Percentiles rank a stretch among this genome's conserved stretches.
phyloP scores from a whole-genome alignment of 169 alveolate species.

The Babesia caballi region DNA sequence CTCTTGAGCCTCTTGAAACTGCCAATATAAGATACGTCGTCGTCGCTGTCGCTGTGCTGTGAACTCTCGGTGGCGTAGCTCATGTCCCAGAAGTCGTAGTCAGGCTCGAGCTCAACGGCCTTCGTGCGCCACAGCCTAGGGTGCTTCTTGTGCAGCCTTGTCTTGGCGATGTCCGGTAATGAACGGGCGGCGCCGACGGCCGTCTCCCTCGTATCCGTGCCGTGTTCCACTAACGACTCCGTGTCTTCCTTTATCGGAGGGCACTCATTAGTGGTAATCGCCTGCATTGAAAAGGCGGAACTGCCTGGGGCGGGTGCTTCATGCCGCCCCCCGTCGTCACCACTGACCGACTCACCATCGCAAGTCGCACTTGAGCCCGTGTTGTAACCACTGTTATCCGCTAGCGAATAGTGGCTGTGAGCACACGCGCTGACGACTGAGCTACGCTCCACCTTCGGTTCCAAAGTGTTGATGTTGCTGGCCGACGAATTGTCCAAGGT shows the following conservation, averaged over 20 bases:
- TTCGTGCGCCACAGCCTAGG: neutral
- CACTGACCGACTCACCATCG: neutral
- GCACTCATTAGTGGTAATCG: neutral
- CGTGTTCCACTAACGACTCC: neutral
- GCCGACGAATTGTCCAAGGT: too few species aligned
- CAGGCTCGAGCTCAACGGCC: constrained; percentile 21
- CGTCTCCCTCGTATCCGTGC: neutral
- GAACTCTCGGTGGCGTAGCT: neutral
- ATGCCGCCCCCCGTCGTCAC: too few species aligned
- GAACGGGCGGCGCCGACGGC: neutral
- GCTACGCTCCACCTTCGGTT: neutral
- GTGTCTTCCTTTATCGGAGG: constrained; percentile 23
- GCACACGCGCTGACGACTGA: too few species aligned
- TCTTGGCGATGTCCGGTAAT: too few species aligned
- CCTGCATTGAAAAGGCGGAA: neutral
- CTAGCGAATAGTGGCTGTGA: too few species aligned
- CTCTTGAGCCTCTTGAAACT: neutral
- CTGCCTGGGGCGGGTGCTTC: too few species aligned
- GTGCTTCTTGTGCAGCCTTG: constrained; percentile 14
- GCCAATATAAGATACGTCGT: neutral
- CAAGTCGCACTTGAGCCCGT: neutral
- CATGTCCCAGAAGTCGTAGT: constrained; percentile 56
- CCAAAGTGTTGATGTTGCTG: neutral
- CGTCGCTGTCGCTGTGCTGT: neutral
- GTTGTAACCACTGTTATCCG: too few species aligned